Base-by-base conservation (phyloP, 208 protist genomes). In the Naegleria lovaniensis region DNA sequence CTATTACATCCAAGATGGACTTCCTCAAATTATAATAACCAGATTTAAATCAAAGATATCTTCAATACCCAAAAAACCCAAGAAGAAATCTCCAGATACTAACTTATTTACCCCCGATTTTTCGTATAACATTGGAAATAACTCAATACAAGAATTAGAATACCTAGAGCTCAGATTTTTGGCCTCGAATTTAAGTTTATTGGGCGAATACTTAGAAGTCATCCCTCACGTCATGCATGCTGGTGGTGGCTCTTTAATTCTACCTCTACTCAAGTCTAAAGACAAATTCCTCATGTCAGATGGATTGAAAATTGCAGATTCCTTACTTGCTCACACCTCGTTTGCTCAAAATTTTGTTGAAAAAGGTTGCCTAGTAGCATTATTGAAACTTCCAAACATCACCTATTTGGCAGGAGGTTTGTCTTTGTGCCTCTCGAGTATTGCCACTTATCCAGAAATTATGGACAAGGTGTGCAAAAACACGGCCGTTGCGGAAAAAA, bases 291-390 rank as follows among this genome's bases (percentile, higher is more conserved):
- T 43, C 11, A 29, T 85, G n/a, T 58, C 59, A 90, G 91, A 92
- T 5, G 13, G 86, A 0, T 76, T 93, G 15, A 89, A 67, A 40
- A 40, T 93, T 19, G 36, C 90, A 25, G 85, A 90, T 22, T 36
- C 59, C 5, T 59, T 93, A 22, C 83, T 93, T 67, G 86, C 91
- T 5, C 92, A 93, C 52, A 90, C 90, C 38, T 92, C 86, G 43
- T 93, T 93, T 58, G 92, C 90, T 13, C 33, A 91, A 15, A 84
- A 83, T 25, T 93, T 93, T 75, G 86, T 93, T 41, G 92, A 93
- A 51, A 93, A 92, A 41, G 92, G 92, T 6, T 91, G 92, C 9
- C 43, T 93, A 6, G 52, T 93, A 43, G 39, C 40, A 15, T 43
- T 93, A 48, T 89, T 93, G 22, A 76, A 92, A 84, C 36, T 93